These are phyloP conservation scores for Hirsutella rhossiliensis DNA, from an alignment of 2,329 filamentous ascomycete species.

Conservation along the genomic window DNA sequence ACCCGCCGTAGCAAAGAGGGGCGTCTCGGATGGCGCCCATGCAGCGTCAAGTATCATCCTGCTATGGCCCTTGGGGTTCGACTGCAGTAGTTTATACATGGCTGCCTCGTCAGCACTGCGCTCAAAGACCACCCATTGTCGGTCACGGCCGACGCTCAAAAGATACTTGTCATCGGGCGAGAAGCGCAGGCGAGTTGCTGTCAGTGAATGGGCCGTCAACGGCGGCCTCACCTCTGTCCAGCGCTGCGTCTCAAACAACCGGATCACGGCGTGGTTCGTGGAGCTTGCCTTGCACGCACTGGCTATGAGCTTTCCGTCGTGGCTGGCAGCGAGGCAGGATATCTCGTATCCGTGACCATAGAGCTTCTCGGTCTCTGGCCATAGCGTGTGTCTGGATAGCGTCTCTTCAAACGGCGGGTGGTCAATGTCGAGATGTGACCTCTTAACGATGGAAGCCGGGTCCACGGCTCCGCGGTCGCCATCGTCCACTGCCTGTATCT, in stretches of 20 bases:
- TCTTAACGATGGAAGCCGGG: conserved; percentile 41
- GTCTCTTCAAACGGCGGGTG: conserved; percentile 84
- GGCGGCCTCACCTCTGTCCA: conserved; percentile 85
- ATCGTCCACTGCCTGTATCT: conserved; percentile 29
- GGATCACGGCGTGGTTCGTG: conserved; percentile 85
- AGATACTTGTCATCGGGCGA: conserved; percentile 61
- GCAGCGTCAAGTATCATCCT: conserved; percentile 85
- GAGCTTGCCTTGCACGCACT: conserved; percentile 91
- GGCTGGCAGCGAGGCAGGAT: conserved; percentile 68
- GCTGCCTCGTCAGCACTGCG: conserved; percentile 25
- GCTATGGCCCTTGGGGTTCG: conserved; percentile 75
- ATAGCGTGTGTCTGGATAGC: conserved; percentile 79
- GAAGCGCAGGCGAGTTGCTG: conserved; percentile 73
- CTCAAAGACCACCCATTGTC: conserved; percentile 80
- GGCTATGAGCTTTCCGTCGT: conserved; percentile 65
- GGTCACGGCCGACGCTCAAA: conserved; percentile 80
- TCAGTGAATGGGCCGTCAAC: conserved; percentile 75
- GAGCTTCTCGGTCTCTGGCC: conserved; percentile 92
- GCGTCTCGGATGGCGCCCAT: conserved; percentile 55
- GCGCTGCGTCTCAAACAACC: conserved; percentile 72
- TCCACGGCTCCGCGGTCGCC: conserved; percentile 42
- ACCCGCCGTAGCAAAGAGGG: conserved; percentile 73
- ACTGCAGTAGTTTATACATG: conserved; percentile 44
- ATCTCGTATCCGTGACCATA: conserved; percentile 98
- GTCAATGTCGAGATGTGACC: conserved; percentile 50